A percentile compares a stretch with the other conserved stretches of the same genome.
phyloP scores from a whole-genome alignment of 2,329 filamentous ascomycete genomes.

The Fonsecaea monophora region DNA sequence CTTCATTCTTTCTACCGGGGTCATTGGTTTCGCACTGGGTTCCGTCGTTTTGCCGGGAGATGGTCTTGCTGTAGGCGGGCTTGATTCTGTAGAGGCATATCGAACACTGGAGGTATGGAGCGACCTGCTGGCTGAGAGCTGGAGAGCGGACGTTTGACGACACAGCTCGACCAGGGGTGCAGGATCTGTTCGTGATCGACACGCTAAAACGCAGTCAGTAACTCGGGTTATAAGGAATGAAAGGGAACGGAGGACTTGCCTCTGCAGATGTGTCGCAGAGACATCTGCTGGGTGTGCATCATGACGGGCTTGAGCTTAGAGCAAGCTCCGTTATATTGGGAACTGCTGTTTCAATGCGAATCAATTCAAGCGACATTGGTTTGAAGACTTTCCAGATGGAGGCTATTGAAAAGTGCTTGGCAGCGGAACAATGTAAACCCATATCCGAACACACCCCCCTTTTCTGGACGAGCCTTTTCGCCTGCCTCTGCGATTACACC shows the following conservation, averaged over 20 bases:
- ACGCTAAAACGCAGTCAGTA: slow-evolving; percentile 7
- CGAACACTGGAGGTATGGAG: slow-evolving; percentile 17
- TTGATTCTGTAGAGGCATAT: slow-evolving; percentile 6
- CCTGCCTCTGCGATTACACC: not conserved
- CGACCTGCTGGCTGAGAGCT: slow-evolving; percentile 10
- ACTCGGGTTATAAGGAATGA: not conserved
- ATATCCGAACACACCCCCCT: not conserved
- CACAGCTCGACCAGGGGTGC: slow-evolving; percentile 19
- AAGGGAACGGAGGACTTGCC: slow-evolving; percentile 20
- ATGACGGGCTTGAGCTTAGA: slow-evolving; percentile 4
- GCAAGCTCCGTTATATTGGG: not conserved
- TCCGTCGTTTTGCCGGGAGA: not conserved
- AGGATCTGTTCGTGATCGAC: slow-evolving; percentile 8
- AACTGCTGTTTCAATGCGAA: slow-evolving; percentile 3
- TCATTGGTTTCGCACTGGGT: slow-evolving; percentile 16
- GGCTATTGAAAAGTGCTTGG: not conserved
- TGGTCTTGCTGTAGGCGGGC: not conserved
- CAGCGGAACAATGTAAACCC: not conserved
- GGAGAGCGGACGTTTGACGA: slow-evolving; percentile 23
- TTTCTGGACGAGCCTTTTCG: not conserved
- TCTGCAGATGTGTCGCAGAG: slow-evolving; percentile 26
- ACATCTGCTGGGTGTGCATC: slow-evolving; percentile 29
- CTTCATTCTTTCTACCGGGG: slow-evolving; percentile 23
- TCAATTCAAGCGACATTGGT: not conserved
- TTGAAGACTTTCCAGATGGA: slow-evolving; percentile 5